Evolutionary conservation across 495 filamentous ascomycete species (phyloP), one percentile per base, ranked within the genome.

Genomic region (Ascodesmis nigricans): DNA sequence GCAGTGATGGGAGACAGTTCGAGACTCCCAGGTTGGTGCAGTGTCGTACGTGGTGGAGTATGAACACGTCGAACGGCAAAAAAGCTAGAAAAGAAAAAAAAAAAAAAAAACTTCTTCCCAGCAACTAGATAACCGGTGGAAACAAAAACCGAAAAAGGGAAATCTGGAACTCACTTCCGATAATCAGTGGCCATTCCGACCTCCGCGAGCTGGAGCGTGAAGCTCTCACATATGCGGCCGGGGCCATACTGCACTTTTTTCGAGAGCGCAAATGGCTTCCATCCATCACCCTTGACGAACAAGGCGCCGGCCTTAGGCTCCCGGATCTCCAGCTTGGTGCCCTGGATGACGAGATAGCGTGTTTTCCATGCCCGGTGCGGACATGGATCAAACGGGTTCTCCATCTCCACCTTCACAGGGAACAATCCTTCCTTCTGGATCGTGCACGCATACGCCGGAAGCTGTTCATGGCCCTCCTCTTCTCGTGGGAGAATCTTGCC

Each of bases 111-210:
- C n/a, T n/a, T n/a, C n/a, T n/a, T n/a, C n/a, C n/a, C n/a, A n/a
- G n/a, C n/a, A n/a, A n/a, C n/a, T n/a, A n/a, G n/a, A n/a, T n/a
- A n/a, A n/a, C n/a, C n/a, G n/a, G n/a, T n/a, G n/a, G n/a, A n/a
- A n/a, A n/a, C n/a, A n/a, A n/a, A n/a, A n/a, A n/a, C n/a, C n/a
- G n/a, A n/a, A n/a, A n/a, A n/a, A n/a, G n/a, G n/a, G n/a, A n/a
- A n/a, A n/a, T n/a, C n/a, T n/a, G n/a, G n/a, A n/a, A 55, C 54
- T 31, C 50, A 67, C 59, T 73, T 72, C 38, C 58, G 49, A 46
- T 71, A 69, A 53, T 76, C 71, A 9, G 61, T 55, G 7, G 71
- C 71, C 18, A 73, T 59, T 9, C 71, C 71, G 23, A 69, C 63
- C 47, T 76, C 71, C 20, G 70, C 72, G 42, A 74, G 60, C 31